Base-by-base conservation (phyloP, 371 early-diverging fungal genomes). In the Mortierella sp. region DNA sequence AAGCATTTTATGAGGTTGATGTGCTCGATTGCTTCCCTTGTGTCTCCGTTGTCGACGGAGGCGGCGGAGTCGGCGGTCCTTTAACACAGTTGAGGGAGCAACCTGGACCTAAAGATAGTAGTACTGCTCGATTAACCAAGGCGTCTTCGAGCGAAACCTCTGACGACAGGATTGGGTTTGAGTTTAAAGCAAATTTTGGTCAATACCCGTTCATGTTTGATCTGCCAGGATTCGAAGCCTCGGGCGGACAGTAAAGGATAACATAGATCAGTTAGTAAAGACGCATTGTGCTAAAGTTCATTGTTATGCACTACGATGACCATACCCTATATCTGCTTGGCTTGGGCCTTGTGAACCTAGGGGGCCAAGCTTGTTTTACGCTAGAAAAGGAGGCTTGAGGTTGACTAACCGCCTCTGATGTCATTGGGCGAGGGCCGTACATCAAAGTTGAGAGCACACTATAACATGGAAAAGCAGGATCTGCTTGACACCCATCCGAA, bases 171-270 rank as follows among this genome's bases (percentile, higher is more conserved):
- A 53, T 67, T 9, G 80, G 74, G 6, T 79, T 79, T 48, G 80
- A 79, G 63, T 79, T 79, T 45, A 74, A 74, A 58, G 80, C 80
- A 1, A 79, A 79, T 32, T 79, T 79, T 64, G 80, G 80, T 3
- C 80, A 79, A 41, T 64, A 48, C 48, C 69, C 71, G 19, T 79
- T 79, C 61, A 63, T 70, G 73, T 79, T 79, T 74, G 80, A 79
- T 28, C 36, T 79, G 8, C 48, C 48, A 32, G 73, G 65, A 1
- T 77, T 77, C 55, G 78, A 77, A 50, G 40, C 70, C 3, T 63
- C 70, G 10, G 57, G 40, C 1, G 63, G 57, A 57, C 53, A 53
- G 21, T 41, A 69, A 9, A 38, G n/a, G 40, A 15, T 3, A 38
- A 19, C 11, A 55, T 24, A 48, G 11, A 48, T 19, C 43, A 41